A percentile compares a stretch with the other conserved stretches of the same genome.
Evolutionary conservation across 768 basidiomycete species (phyloP).

Genomic region (Pholiota molesta): DNA sequence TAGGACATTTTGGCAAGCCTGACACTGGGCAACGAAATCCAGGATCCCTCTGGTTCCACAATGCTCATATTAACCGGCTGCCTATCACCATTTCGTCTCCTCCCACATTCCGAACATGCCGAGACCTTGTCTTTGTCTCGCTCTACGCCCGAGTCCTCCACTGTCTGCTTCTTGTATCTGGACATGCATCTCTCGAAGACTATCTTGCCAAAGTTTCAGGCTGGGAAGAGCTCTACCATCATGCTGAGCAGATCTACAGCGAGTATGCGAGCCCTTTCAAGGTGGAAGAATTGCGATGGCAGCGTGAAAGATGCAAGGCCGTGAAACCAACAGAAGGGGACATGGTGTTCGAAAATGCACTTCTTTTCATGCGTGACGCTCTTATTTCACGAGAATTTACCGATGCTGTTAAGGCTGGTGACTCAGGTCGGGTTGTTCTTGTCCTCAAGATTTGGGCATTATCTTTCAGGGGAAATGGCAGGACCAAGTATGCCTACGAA

Average conservation of each 20-base stretch:
- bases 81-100: conserved; percentile 38
- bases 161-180: conserved; percentile 27
- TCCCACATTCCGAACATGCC: conserved; percentile 35
- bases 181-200: neutral
- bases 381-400: conserved; percentile 30
- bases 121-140: conserved; percentile 37
- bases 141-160: conserved; percentile 36
- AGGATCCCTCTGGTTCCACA: conserved; percentile 36
- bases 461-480: no score
- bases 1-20: conserved; percentile 35
- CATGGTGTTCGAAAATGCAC: conserved; percentile 29
- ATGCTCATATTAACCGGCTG: conserved; percentile 33
- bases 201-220: neutral
- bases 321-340: conserved; percentile 17
- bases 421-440: conserved; percentile 31
- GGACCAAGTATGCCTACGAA: no score
- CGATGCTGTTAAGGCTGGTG: conserved; percentile 33
- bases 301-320: no score
- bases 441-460: conserved; percentile 15
- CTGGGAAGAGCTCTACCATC: neutral
- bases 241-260: neutral
- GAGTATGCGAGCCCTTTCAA: neutral
- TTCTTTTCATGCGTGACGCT: conserved; percentile 31
- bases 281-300: neutral
- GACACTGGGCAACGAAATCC: conserved; percentile 32